Base-by-base conservation (phyloP, 1,284 basidiomycete species). In the Xanthoconium separans region DNA sequence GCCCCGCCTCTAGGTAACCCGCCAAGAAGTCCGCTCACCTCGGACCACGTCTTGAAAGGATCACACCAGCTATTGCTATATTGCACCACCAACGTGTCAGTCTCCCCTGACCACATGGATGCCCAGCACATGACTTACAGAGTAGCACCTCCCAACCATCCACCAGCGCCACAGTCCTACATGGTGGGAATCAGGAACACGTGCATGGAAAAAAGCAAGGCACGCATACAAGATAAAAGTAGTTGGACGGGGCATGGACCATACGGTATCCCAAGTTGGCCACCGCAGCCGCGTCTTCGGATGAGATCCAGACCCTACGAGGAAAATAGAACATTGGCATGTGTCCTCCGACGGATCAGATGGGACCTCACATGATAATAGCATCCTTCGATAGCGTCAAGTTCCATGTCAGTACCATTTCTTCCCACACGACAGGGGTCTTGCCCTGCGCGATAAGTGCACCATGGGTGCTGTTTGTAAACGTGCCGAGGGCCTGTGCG, bases 151-250 rank as follows among this genome's bases (percentile, higher is more conserved):
- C 88, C 89, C 20, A 94, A 62, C 91, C 91, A 95, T 40, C 71
- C 83, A 4, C 93, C 92, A 1, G 73, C 84, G 13, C 94, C 92
- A 66, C 90, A 91, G 62, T 93, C 89, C 84, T 85, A 50, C 9
- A 16, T 20, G 22, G 34, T 48, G 41, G 47, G 47, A 47, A 43
- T 52, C 39, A 48, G 29, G n/a, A 24, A 41, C 36, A 31, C 20
- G 65, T 61, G 8, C 9, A 31, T 27, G 12, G 16, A 30, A 64
- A 1, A 79, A 20, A 42, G 41, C 6, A 1, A 79, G 24, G 30
- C 15, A 37, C n/a, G 6, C 77, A 66, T 47, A 81, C 84, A 18
- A 93, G 79, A 67, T 93, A 93, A 71, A 92, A 88, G 72, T 83
- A 89, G 61, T 90, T 79, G 13, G 82, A 84, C 2, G 88, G 78